phyloP scores from a whole-genome alignment of 2,329 filamentous ascomycete species.

The Pezicula neosporulosa region DNA sequence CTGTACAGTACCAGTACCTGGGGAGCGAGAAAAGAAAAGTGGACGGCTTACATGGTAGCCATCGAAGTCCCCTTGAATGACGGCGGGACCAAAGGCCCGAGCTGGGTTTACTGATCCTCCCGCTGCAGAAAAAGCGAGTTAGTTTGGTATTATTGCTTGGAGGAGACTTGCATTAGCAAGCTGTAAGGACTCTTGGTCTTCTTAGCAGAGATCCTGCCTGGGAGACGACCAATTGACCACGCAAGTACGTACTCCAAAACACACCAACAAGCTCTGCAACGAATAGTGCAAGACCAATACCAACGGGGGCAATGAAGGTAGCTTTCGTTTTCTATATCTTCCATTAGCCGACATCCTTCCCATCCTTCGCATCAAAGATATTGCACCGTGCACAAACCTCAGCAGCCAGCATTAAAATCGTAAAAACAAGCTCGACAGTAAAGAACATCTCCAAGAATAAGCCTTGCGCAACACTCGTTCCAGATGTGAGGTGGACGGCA shows the following conservation, averaged over 20 bases:
- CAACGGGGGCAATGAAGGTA: constrained; percentile 41
- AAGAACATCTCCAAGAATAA: constrained; percentile 43
- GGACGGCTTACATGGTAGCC: constrained; percentile 40
- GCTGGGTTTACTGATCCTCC: constrained; percentile 43
- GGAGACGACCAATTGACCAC: neutral
- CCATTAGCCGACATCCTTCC: neutral
- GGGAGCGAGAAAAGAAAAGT: neutral
- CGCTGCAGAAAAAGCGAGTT: neutral
- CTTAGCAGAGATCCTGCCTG: no score
- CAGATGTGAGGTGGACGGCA: constrained; percentile 33
- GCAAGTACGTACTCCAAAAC: neutral
- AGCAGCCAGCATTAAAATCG: constrained; percentile 43
- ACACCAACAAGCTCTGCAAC: constrained; percentile 35
- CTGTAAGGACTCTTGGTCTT: neutral
- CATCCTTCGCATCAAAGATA: neutral
- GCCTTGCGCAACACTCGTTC: constrained; percentile 35
- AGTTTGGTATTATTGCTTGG: neutral
- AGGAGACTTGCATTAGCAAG: neutral
- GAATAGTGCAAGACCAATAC: constrained; percentile 40
- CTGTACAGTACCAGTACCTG: no score
- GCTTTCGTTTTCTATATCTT: constrained; percentile 34
- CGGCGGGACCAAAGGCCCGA: constrained; percentile 40
- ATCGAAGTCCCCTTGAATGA: constrained; percentile 36
- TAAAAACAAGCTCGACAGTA: constrained; percentile 41
- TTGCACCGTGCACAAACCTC: constrained; percentile 18